Evolutionary conservation across 805 yeast species (phyloP).

Genomic region (Komagataella mondaviorum): DNA sequence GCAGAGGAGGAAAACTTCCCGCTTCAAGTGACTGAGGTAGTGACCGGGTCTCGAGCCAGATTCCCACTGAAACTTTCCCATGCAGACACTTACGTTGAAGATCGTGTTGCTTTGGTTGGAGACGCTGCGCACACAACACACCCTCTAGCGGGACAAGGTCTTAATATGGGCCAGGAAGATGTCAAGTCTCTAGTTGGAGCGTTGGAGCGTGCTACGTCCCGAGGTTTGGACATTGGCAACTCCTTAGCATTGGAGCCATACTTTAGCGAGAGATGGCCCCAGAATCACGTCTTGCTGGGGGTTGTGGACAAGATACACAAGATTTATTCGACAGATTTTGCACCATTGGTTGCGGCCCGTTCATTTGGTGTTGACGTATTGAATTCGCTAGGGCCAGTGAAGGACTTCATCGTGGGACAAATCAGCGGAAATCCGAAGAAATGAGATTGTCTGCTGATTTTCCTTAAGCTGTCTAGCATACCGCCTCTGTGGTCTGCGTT

Average conservation of each 20-base stretch:
- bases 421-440: conserved; percentile 13
- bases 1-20: conserved; percentile 54
- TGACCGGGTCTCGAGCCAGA: conserved; percentile 59
- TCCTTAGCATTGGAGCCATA: conserved; percentile 74
- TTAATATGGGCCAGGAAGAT: conserved; percentile 95
- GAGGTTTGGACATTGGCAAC: conserved; percentile 86
- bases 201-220: conserved; percentile 49
- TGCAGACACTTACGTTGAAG: conserved; percentile 78
- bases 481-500: background rate
- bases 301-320: conserved; percentile 88
- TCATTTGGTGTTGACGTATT: conserved; percentile 64
- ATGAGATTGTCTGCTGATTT: background rate
- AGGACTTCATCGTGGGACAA: conserved; percentile 52
- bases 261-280: conserved; percentile 70
- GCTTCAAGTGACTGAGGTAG: conserved; percentile 43
- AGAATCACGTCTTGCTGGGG: conserved; percentile 71
- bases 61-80: conserved; percentile 85
- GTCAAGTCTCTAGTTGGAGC: conserved; percentile 60
- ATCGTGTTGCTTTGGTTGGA: conserved; percentile 85
- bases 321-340: conserved; percentile 58
- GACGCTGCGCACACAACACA: conserved; percentile 98
- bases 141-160: conserved; percentile 96
- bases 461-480: background rate
- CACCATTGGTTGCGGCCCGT: conserved; percentile 64
- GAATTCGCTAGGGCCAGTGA: conserved; percentile 49